Evolutionary conservation across 257 asterid species (phyloP).

Genomic region (Nicotiana attenuata): DNA sequence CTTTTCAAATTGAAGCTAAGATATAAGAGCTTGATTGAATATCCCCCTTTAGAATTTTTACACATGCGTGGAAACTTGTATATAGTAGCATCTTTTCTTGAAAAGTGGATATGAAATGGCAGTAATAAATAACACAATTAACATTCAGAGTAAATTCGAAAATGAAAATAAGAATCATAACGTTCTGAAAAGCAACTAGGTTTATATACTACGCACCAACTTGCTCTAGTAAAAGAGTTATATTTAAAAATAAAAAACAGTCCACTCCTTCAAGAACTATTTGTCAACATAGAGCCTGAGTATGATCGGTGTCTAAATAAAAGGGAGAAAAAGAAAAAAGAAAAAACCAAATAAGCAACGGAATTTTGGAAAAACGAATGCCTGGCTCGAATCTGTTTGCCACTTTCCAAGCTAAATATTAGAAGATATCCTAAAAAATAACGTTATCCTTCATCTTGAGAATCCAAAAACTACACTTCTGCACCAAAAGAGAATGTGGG

Average conservation of each 20-base stretch:
- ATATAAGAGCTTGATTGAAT: too few relatives aligned
- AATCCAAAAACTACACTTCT: background rate
- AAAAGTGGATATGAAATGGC: background rate
- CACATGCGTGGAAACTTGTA: too few relatives aligned
- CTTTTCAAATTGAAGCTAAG: background rate
- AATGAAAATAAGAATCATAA: background rate
- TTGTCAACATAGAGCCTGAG: background rate
- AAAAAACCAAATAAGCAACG: background rate
- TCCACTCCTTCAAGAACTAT: background rate
- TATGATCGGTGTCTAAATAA: background rate
- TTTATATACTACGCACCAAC: background rate
- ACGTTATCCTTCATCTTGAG: background rate
- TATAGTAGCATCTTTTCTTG: background rate
- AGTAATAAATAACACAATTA: background rate
- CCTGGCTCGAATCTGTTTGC: constrained; percentile 20
- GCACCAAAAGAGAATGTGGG: background rate
- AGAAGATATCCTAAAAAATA: background rate
- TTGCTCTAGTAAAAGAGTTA: background rate
- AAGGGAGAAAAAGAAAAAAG: background rate
- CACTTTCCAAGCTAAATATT: background rate
- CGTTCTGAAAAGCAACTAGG: background rate
- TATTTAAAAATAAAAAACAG: background rate
- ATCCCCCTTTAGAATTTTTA: too few relatives aligned
- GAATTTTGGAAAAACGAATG: background rate
- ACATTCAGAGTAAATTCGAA: background rate